Percentiles rank a stretch among this genome's conserved stretches.
Evolutionary conservation across 768 basidiomycete genomes (phyloP).

Genomic region (Suillus tomentosus): DNA sequence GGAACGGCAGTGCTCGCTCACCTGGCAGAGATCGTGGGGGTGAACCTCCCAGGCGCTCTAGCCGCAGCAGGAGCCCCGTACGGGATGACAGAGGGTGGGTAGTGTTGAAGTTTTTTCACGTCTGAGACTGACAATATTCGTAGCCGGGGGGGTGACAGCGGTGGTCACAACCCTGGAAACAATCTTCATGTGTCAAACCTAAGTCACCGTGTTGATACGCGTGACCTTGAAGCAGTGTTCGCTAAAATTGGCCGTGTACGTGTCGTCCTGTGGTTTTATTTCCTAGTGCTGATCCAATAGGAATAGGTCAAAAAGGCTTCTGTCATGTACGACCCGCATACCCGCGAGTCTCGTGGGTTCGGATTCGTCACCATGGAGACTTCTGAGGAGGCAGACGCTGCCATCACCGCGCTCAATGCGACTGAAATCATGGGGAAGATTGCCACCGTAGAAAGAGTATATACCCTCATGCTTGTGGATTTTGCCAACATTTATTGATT

Average conservation of each 20-base stretch:
- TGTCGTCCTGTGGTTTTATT: slow-evolving; percentile 15
- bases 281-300: not conserved
- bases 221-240: slow-evolving; percentile 87
- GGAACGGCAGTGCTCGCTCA: slow-evolving; percentile 51
- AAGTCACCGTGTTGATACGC: slow-evolving; percentile 67
- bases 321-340: slow-evolving; percentile 73
- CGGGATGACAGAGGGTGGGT: slow-evolving; percentile 60
- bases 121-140: not conserved
- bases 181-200: slow-evolving; percentile 66
- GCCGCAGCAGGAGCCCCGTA: slow-evolving; percentile 80
- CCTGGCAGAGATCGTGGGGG: slow-evolving; percentile 45
- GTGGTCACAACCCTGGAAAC: slow-evolving; percentile 59
- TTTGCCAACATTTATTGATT: slow-evolving; percentile 12
- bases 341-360: slow-evolving; percentile 73
- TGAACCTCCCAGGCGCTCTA: slow-evolving; percentile 63
- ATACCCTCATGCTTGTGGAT: no score
- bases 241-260: slow-evolving; percentile 83
- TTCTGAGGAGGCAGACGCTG: slow-evolving; percentile 88
- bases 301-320: slow-evolving; percentile 61
- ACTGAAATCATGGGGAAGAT: slow-evolving; percentile 88
- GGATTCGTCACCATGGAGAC: slow-evolving; percentile 91
- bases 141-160: slow-evolving; percentile 28
- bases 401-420: slow-evolving; percentile 79
- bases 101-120: slow-evolving; percentile 14
- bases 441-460: slow-evolving; percentile 86